phyloP scores from a whole-genome alignment of 1,139 yeast species.

The Blastobotrys malaysiensis region DNA sequence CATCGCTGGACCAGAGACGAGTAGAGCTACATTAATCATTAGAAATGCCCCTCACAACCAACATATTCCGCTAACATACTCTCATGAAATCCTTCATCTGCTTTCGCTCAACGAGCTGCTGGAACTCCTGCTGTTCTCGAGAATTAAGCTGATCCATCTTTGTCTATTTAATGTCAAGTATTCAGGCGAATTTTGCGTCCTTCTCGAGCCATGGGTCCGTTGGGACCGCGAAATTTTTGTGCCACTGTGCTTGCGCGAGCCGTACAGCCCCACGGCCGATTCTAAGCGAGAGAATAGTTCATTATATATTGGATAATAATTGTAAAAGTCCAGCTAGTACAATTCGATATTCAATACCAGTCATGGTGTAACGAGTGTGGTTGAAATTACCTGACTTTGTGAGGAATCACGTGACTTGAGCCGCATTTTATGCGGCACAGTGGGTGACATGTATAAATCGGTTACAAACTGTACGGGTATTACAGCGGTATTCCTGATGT shows the following conservation, averaged over 20 bases:
- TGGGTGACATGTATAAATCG: no score
- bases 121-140: conserved; percentile 95
- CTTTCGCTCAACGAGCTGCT: conserved; percentile 90
- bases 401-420: no score
- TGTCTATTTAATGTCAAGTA: conserved; percentile 4
- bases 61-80: conserved; percentile 29
- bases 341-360: no score
- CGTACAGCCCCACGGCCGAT: no score
- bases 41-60: not conserved
- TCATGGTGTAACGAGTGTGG: no score
- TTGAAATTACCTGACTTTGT: no score
- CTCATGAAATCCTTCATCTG: conserved; percentile 99
- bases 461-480: no score
- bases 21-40: conserved; percentile 43
- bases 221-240: not conserved
- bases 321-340: no score
- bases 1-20: conserved; percentile 94
- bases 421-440: no score
- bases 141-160: conserved; percentile 50
- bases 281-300: no score
- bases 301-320: no score
- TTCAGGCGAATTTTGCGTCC: not conserved
- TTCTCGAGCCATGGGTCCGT: not conserved
- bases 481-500: no score
- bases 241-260: not conserved